Percentiles rank a stretch among this genome's conserved stretches.
phyloP scores from a whole-genome alignment of 345 rosid genomes.

The Tarenaya hassleriana region DNA sequence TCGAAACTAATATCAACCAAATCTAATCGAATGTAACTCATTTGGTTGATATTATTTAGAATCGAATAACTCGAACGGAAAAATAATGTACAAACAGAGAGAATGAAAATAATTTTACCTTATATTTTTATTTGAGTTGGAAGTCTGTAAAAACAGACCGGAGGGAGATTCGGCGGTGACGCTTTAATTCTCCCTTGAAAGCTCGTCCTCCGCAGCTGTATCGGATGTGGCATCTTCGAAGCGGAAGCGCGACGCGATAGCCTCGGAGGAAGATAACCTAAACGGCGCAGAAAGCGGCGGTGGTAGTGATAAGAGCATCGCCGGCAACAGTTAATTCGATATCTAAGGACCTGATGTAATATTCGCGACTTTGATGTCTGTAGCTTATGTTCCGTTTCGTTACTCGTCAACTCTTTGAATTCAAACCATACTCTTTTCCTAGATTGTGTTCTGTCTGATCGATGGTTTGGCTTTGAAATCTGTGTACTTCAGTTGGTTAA shows the following conservation, averaged over 20 bases:
- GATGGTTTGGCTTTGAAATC: not conserved
- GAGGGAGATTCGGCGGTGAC: too few relatives aligned
- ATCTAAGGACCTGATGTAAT: conserved; percentile 70
- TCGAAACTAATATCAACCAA: too few relatives aligned
- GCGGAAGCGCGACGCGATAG: conserved; percentile 24
- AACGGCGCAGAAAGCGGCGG: conserved; percentile 11
- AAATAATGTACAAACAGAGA: too few relatives aligned
- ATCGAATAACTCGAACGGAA: too few relatives aligned
- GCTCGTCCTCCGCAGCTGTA: not conserved
- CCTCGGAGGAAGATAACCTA: conserved; percentile 26
- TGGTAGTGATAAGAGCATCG: conserved; percentile 18
- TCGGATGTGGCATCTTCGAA: conserved; percentile 34
- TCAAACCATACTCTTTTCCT: not conserved
- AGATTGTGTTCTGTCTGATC: not conserved
- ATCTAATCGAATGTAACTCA: too few relatives aligned
- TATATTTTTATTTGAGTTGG: too few relatives aligned
- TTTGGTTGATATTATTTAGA: too few relatives aligned
- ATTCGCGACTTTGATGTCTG: not conserved
- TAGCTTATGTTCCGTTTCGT: not conserved
- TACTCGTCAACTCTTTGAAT: not conserved
- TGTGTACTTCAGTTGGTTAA: not conserved
- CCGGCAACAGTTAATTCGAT: conserved; percentile 39
- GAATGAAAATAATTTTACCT: too few relatives aligned
- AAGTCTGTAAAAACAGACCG: too few relatives aligned
- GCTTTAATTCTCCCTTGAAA: not conserved